These are phyloP conservation scores for Singerocomus inundabilis DNA, from an alignment of 1,284 basidiomycete genomes.

Conservation along the genomic window DNA sequence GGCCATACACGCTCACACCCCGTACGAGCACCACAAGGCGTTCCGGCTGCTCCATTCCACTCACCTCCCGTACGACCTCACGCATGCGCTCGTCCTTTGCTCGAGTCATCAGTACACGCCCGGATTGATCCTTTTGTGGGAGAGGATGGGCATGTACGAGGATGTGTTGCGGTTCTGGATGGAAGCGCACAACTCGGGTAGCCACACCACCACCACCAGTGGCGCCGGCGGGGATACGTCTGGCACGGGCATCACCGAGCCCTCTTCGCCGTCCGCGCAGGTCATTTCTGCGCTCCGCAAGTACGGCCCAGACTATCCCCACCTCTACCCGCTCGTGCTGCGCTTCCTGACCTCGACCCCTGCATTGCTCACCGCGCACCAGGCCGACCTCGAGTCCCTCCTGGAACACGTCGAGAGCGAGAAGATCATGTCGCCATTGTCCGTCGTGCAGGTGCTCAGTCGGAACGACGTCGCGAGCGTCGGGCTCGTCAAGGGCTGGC, in stretches of 20 bases:
- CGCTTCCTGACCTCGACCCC: slow-evolving; percentile 84
- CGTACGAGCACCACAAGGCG: slow-evolving; percentile 50
- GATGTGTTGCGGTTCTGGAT: slow-evolving; percentile 94
- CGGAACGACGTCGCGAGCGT: slow-evolving; percentile 86
- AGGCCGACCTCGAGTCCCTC: slow-evolving; percentile 67
- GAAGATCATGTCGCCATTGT: slow-evolving; percentile 83
- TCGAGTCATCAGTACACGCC: slow-evolving; percentile 79
- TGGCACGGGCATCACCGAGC: slow-evolving; percentile 19
- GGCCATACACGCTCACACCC: slow-evolving; percentile 3
- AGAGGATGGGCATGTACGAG: slow-evolving; percentile 93
- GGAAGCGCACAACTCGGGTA: slow-evolving; percentile 54
- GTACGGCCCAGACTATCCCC: slow-evolving; percentile 72
- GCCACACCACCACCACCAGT: too few species aligned
- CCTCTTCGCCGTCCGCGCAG: slow-evolving; percentile 47
- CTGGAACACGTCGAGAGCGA: slow-evolving; percentile 77
- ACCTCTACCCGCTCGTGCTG: slow-evolving; percentile 88
- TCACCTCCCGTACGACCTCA: slow-evolving; percentile 80
- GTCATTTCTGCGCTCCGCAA: slow-evolving; percentile 71
- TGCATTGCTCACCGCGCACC: slow-evolving; percentile 67
- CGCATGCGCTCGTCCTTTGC: slow-evolving; percentile 92
- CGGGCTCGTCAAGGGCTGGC: slow-evolving; percentile 87
- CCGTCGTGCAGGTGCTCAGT: slow-evolving; percentile 85
- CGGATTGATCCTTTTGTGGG: slow-evolving; percentile 89
- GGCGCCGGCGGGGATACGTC: too few species aligned
- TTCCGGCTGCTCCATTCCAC: slow-evolving; percentile 63